Conservation (phyloP, 768 basidiomycete genomes). For the Lactarius psammicola region DNA sequence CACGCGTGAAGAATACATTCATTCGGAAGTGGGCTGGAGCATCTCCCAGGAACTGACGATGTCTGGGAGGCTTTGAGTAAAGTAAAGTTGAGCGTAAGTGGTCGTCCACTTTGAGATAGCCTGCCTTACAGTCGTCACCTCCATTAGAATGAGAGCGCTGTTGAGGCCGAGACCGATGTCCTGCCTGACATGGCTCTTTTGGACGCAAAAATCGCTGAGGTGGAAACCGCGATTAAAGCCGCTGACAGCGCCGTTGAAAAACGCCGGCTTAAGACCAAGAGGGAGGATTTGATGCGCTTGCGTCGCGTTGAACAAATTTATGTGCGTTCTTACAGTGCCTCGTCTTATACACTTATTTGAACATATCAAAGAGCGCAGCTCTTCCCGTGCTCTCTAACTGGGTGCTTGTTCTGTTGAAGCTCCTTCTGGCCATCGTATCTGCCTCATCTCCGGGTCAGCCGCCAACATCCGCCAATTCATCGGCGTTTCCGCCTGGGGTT, state of each 20-base stretch:
- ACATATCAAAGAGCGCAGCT: conserved; percentile 61
- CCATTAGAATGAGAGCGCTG: conserved; percentile 18
- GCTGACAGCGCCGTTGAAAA: conserved; percentile 52
- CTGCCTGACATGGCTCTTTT: conserved; percentile 70
- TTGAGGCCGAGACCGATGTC: conserved; percentile 57
- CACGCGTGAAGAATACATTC: conserved; percentile 93
- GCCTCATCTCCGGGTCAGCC: conserved; percentile 63
- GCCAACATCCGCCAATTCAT: conserved; percentile 66
- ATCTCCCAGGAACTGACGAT: conserved; percentile 66
- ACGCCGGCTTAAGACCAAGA: conserved; percentile 63
- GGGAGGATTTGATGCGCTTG: conserved; percentile 81
- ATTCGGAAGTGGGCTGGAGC: conserved; percentile 88
- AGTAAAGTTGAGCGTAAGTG: conserved; percentile 33
- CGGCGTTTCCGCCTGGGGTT: conserved; percentile 69
- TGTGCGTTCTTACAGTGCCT: conserved; percentile 47
- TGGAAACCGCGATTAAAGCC: conserved; percentile 48
- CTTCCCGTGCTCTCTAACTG: conserved; percentile 84
- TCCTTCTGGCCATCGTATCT: conserved; percentile 89
- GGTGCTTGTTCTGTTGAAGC: conserved; percentile 90
- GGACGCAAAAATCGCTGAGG: conserved; percentile 72
- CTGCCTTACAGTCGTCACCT: conserved; percentile 5
- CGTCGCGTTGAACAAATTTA: conserved; percentile 92
- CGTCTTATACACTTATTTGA: conserved; percentile 9
- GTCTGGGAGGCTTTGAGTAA: conserved; percentile 45
- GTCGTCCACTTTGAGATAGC: not conserved